Base-by-base conservation (phyloP, 1,139 yeast species). In the Saccharomyces pastorianus region DNA sequence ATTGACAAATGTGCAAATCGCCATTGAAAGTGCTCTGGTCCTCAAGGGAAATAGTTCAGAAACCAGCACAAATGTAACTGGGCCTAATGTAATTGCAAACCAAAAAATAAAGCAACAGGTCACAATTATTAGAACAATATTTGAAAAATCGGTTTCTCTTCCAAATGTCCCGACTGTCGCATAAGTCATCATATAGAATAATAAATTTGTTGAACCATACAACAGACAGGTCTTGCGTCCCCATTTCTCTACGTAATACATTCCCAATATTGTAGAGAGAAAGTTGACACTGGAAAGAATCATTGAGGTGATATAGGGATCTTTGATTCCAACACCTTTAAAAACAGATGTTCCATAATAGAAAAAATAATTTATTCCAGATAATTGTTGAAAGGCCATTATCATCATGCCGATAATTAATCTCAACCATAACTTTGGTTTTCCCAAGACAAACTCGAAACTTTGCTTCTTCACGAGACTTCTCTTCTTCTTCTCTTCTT, bases 11-110 rank as follows among this genome's bases (percentile, higher is more conserved):
- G 84, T 78, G 50, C 93, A 86, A 60, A 85, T 73, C 50, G 89
- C 82, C 83, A 87, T 85, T 50, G 88, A 88, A 69, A 83, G 82
- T 28, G 88, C 79, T 72, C 87, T 82, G 60, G 86, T 81, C 70
- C 87, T 80, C 59, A 84, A 78, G 59, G 95, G 93, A 73, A 82
- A 88, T 54, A 85, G 73, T 73, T 88, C 96, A 44, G 91, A 81
- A 48, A 84, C 82, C 63, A 86, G 78, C 55, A 85, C 85, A 74
- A 79, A 88, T 46, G 85, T 83, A 61, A 86, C 83, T 58, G 96
- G 95, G 48, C 93, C 96, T 88, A 95, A 85, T 8, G 95, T 83
- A 42, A 84, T 76, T 27, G 96, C 95, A 70, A 88, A 88, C 71
- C 80, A 83, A 73, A 83, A 77, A 58, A 88, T 84, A 75, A 80